Evolutionary conservation across 202 grass and related monocot genomes (phyloP).

Genomic region (Carex arenaria): DNA sequence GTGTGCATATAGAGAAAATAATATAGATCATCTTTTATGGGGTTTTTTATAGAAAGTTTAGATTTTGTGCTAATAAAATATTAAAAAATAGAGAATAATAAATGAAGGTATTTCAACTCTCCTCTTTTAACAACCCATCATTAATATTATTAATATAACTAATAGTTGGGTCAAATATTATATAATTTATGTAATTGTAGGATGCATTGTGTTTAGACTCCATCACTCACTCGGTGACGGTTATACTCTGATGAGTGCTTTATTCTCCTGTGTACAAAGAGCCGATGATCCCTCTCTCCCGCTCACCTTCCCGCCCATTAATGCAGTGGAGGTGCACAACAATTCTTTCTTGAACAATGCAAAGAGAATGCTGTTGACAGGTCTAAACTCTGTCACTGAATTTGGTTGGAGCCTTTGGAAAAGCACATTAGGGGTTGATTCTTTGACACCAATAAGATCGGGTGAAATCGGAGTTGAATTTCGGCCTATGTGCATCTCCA

Average conservation of each 20-base stretch:
- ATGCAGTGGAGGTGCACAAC: background rate
- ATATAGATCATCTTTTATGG: too few relatives aligned
- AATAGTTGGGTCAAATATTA: background rate
- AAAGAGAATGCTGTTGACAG: background rate
- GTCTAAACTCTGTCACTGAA: conserved; percentile 19
- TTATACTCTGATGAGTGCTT: conserved; percentile 25
- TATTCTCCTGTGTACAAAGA: conserved; percentile 26
- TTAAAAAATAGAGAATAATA: too few relatives aligned
- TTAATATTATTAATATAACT: background rate
- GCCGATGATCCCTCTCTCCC: conserved; percentile 32
- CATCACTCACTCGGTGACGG: conserved; percentile 32
- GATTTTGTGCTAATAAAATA: too few relatives aligned
- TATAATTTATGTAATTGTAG: background rate
- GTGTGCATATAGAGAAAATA: too few relatives aligned
- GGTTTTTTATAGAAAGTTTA: too few relatives aligned
- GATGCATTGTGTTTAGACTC: conserved; percentile 25
- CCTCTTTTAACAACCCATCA: too few relatives aligned
- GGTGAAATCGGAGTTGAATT: conserved; percentile 13
- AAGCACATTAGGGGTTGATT: conserved; percentile 11
- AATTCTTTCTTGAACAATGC: background rate
- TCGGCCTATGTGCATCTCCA: conserved; percentile 22
- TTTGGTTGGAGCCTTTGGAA: conserved; percentile 29
- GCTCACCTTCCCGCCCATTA: conserved; percentile 20
- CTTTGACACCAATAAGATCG: conserved; percentile 10
- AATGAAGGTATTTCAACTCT: too few relatives aligned